These are phyloP conservation scores for Citrullus mucosospermus DNA, from an alignment of 306 rosid genomes.

Conservation along the genomic window DNA sequence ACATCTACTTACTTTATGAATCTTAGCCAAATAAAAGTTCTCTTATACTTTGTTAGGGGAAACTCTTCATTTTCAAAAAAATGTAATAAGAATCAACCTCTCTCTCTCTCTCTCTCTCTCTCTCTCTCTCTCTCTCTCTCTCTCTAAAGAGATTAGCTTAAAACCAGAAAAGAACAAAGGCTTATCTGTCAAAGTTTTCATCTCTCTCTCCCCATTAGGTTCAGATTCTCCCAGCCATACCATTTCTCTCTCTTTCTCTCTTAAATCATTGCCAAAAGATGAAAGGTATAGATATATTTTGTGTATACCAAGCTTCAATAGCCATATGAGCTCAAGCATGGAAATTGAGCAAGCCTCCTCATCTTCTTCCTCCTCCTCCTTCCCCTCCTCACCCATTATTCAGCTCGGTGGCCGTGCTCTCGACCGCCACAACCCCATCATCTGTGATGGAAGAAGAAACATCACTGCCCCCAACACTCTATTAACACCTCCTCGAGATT, in stretches of 20 bases:
- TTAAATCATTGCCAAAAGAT: conserved; percentile 1
- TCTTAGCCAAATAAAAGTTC: background rate
- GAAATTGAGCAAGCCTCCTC: conserved; percentile 31
- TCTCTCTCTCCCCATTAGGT: background rate
- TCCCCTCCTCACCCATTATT: conserved; percentile 40
- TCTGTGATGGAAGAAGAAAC: conserved; percentile 45
- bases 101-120: background rate
- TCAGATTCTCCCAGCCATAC: background rate
- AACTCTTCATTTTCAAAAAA: background rate
- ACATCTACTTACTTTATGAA: background rate
- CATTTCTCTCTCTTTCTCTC: background rate
- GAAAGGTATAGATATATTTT: conserved; percentile 44
- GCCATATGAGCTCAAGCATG: conserved; percentile 62
- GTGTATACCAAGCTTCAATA: conserved; percentile 78
- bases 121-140: background rate
- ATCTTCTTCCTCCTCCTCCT: conserved; percentile 32
- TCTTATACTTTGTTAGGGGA: background rate
- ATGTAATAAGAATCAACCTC: background rate
- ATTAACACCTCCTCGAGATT: conserved; percentile 18
- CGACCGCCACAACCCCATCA: conserved; percentile 92
- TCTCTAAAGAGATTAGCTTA: background rate
- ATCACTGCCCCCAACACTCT: conserved; percentile 9
- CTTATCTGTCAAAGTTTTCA: background rate
- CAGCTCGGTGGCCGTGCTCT: conserved; percentile 72
- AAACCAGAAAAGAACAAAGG: conserved; percentile 3